phyloP scores from a whole-genome alignment of 306 rosid genomes.

The Glycyrrhiza uralensis region DNA sequence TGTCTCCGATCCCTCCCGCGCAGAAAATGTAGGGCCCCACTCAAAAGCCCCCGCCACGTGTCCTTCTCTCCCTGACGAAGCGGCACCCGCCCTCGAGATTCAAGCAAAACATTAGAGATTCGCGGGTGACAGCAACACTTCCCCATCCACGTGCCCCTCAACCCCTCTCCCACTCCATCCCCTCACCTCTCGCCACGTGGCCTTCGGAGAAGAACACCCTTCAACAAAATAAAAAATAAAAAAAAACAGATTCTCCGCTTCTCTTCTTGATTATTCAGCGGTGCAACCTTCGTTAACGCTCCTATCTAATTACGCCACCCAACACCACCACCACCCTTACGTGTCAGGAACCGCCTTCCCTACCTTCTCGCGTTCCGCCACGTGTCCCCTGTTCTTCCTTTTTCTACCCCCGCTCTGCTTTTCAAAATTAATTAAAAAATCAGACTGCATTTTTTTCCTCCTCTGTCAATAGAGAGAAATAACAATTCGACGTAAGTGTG shows the following conservation, averaged over 20 bases:
- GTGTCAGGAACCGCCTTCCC: slow-evolving; percentile 36
- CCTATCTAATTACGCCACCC: neutral
- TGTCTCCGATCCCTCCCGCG: neutral
- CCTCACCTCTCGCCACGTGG: neutral
- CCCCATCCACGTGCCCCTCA: neutral
- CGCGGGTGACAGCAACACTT: neutral
- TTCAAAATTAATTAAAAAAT: neutral
- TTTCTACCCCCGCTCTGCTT: neutral
- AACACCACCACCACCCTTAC: neutral
- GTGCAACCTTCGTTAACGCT: slow-evolving; percentile 24
- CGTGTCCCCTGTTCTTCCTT: slow-evolving; percentile 20
- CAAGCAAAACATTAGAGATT: neutral
- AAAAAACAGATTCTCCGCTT: neutral
- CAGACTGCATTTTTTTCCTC: neutral
- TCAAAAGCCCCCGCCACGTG: neutral
- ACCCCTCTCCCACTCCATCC: neutral
- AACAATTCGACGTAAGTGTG: no score
- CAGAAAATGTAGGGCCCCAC: neutral
- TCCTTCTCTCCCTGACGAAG: neutral
- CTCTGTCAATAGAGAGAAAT: no score
- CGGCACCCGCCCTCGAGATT: neutral
- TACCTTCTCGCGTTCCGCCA: slow-evolving; percentile 19
- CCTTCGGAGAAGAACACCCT: neutral
- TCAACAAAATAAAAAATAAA: neutral
- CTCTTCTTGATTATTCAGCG: slow-evolving; percentile 17